Percentiles rank a stretch among this genome's conserved stretches.
phyloP scores from a whole-genome alignment of 1,139 yeast species.

The Barnettozyma hawaiiensis region DNA sequence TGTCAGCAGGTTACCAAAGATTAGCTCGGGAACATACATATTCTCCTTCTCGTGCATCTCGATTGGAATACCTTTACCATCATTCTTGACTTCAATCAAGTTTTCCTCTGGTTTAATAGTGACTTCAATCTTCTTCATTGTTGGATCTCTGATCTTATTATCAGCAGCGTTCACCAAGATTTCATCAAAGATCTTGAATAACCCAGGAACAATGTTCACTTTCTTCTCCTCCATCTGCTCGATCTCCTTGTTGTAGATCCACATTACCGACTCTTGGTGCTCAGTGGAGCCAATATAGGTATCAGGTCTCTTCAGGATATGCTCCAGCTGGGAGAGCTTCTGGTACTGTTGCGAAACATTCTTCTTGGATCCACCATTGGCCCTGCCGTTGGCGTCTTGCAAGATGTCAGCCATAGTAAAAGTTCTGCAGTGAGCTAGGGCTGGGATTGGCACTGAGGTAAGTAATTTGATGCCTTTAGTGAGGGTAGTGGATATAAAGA shows the following conservation, averaged over 20 bases:
- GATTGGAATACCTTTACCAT: constrained; percentile 93
- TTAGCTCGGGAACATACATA: constrained; percentile 91
- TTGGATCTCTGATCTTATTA: constrained; percentile 90
- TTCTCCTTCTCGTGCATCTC: constrained; percentile 90
- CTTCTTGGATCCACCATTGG: constrained; percentile 22
- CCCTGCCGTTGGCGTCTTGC: constrained; percentile 11
- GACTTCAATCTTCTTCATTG: constrained; percentile 82
- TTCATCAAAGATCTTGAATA: constrained; percentile 95
- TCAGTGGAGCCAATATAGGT: constrained; percentile 97
- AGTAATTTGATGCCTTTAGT: not conserved
- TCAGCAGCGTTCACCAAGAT: constrained; percentile 98
- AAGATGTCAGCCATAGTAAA: constrained; percentile 5
- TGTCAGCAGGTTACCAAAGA: constrained; percentile 91
- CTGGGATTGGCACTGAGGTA: not conserved
- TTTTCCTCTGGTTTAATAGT: constrained; percentile 71
- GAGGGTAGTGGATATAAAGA: not conserved
- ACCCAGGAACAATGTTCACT: constrained; percentile 88
- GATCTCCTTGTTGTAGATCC: constrained; percentile 71
- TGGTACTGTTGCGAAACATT: constrained; percentile 82
- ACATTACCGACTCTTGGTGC: constrained; percentile 69
- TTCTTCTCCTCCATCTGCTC: constrained; percentile 67
- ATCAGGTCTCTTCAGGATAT: constrained; percentile 94
- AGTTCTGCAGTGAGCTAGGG: not conserved
- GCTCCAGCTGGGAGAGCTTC: constrained; percentile 90
- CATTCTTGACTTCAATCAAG: constrained; percentile 76